A percentile compares a stretch with the other conserved stretches of the same genome.
phyloP scores from a whole-genome alignment of 495 filamentous ascomycete species.

The Penicillium chermesinum region DNA sequence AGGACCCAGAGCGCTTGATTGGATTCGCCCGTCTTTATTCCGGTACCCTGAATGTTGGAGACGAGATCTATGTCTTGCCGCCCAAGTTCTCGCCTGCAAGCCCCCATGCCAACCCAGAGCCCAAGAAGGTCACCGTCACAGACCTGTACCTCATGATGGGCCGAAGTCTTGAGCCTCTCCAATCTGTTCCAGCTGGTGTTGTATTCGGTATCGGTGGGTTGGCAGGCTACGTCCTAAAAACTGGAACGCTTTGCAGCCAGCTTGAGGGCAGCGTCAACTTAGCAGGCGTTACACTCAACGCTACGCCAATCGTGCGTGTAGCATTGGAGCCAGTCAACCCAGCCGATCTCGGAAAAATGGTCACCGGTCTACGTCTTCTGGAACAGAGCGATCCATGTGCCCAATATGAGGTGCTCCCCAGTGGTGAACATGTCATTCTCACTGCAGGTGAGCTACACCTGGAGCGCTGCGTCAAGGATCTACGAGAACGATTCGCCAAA shows the following conservation, averaged over 20 bases:
- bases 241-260: conserved; percentile 87
- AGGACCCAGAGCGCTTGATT: conserved; percentile 81
- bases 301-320: conserved; percentile 88
- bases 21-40: conserved; percentile 94
- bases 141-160: conserved; percentile 97
- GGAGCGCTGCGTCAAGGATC: conserved; percentile 89
- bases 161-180: conserved; percentile 73
- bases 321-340: conserved; percentile 88
- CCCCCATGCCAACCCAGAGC: conserved; percentile 70
- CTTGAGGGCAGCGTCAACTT: conserved; percentile 87
- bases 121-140: conserved; percentile 77
- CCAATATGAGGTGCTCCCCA: conserved; percentile 87
- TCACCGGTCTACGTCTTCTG: conserved; percentile 77
- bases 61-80: conserved; percentile 81
- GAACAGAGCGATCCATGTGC: conserved; percentile 95
- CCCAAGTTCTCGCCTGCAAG: conserved; percentile 85
- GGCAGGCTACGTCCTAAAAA: conserved; percentile 87
- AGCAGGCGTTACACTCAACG: conserved; percentile 73
- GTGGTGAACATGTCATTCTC: conserved; percentile 89
- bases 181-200: conserved; percentile 83
- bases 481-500: conserved; percentile 85
- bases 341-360: conserved; percentile 87
- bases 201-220: conserved; percentile 95
- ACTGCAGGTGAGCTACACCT: conserved; percentile 94
- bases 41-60: conserved; percentile 81